Base-by-base conservation (phyloP, 768 basidiomycete genomes). In the Suillus occidentalis region DNA sequence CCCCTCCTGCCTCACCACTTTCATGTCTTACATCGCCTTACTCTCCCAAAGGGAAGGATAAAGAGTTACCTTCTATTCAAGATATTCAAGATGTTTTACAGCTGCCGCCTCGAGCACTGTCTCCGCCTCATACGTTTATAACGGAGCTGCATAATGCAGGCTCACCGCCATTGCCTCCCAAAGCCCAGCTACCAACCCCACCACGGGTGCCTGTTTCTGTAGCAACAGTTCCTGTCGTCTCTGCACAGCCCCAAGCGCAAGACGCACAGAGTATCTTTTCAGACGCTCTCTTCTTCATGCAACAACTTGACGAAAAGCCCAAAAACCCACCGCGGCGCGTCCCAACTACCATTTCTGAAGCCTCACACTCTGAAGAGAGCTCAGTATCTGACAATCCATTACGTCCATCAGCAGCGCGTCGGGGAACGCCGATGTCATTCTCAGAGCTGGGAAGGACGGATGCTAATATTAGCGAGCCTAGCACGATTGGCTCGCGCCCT, bases 281-380 rank as follows among this genome's bases (percentile, higher is more conserved):
- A 62, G 88, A 89, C 71, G 86, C 89, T 14, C 73, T 91, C 50
- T 90, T 84, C 76, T 90, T 87, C 72, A 88, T 91, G 85, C 85
- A 86, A 65, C 84, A 90, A 67, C 74, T 83, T 59, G 81, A 83
- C 64, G 76, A 72, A 70, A 77, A 65, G 50, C 60, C 66, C 70
- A 53, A 22, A 62, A 63, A 64, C 40, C 73, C 72, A 18, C 70
- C 70, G 10, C 77, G 75, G 50, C 82, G 81, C n/a, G 72, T 81
- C 9, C 82, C 82, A 47, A 80, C 83, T 25, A 82, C 81, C 39
- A 82, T 81, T 55, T 74, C 75, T 20, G 83, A 82, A 65, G 76
- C 77, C 36, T 77, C 78, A 49, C 80, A 83, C 42, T 82, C 81
- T n/a, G 74, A 75, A 47, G 67, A 71, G 13, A 63, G 73, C 56